Evolutionary conservation across 495 filamentous ascomycete species (phyloP), one percentile per base, ranked within the genome.

Genomic region (Tuber magnatum): DNA sequence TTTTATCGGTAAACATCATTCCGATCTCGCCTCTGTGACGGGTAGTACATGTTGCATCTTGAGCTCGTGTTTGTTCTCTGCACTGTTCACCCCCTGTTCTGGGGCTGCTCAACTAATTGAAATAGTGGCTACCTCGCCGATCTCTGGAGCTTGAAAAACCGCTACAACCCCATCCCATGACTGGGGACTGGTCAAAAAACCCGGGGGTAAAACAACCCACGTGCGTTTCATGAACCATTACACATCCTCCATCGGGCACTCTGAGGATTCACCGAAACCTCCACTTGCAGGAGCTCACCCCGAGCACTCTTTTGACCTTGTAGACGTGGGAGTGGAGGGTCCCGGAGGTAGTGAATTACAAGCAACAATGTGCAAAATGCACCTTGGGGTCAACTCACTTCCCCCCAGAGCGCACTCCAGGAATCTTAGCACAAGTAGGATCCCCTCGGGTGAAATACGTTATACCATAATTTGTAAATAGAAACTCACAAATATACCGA

Each of bases 201-300:
- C n/a, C 79, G 70, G 80, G 68, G 79, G 73, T 65, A 41, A 75
- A 77, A 43, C 65, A 73, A 81, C 71, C 85, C 71, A 88, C 72
- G 87, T 94, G 18, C 87, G 93, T 3, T 97, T 97, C 80, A 86
- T 92, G 56, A 97, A 97, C 80, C 97, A 97, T 82, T 97, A 95
- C 80, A 97, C 94, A 14, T 87, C 91, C 40, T 94, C 92, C 73
- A 91, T 90, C 7, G 94, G 93, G 3, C 84, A 85, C 74, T 86
- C 86, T 42, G 89, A 91, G 84, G 86, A 83, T 75, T 68, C 76
- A 22, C 82, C 84, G 68, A 79, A 82, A 39, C 78, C 83, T 1
- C 74, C 75, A 43, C 75, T 80, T 28, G 69, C 70, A 2, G 39
- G 44, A 7, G 20, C 42, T 7, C 18, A 43, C n/a, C 22, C 73